Percentiles rank a stretch among this genome's conserved stretches.
phyloP scores from a whole-genome alignment of 1,139 yeast genomes.

The Yamadazyma atlantica region DNA sequence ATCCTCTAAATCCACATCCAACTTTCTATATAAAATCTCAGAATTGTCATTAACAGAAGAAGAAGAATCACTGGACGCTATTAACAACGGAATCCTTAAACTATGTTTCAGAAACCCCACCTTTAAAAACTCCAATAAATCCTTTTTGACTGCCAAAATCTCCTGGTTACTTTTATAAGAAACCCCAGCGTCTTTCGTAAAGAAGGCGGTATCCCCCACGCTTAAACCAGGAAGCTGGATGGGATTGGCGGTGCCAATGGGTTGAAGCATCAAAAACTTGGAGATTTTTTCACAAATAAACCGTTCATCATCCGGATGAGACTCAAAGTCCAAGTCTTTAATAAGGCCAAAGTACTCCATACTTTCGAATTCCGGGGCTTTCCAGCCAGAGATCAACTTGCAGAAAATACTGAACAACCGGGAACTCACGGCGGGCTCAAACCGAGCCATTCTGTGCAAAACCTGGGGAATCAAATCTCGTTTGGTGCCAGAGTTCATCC shows the following conservation, averaged over 20 bases:
- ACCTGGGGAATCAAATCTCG: conserved; percentile 46
- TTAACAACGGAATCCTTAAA: conserved; percentile 47
- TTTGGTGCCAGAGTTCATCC: conserved; percentile 39
- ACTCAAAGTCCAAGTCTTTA: conserved; percentile 27
- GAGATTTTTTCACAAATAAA: conserved; percentile 50
- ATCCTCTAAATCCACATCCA: conserved; percentile 54
- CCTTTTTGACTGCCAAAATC: conserved; percentile 44
- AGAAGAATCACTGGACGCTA: conserved; percentile 64
- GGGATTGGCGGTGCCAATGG: conserved; percentile 28
- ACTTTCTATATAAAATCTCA: conserved; percentile 49
- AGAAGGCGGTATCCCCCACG: conserved; percentile 52
- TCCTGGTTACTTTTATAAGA: conserved; percentile 49
- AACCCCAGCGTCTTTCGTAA: conserved; percentile 69
- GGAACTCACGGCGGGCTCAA: conserved; percentile 45
- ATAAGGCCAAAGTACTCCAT: conserved; percentile 38
- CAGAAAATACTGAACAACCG: conserved; percentile 62
- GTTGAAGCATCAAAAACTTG: conserved; percentile 57
- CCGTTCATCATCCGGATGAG: conserved; percentile 32
- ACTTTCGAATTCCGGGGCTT: conserved; percentile 48
- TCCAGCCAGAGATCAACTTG: conserved; percentile 52
- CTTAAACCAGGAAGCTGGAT: conserved; percentile 62
- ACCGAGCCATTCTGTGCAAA: conserved; percentile 43
- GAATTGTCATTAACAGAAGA: conserved; percentile 54
- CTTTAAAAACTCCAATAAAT: conserved; percentile 34
- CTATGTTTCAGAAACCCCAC: conserved; percentile 38